These are phyloP conservation scores for Pseudocercospora ulei DNA, from an alignment of 2,329 filamentous ascomycete genomes.

Conservation along the genomic window DNA sequence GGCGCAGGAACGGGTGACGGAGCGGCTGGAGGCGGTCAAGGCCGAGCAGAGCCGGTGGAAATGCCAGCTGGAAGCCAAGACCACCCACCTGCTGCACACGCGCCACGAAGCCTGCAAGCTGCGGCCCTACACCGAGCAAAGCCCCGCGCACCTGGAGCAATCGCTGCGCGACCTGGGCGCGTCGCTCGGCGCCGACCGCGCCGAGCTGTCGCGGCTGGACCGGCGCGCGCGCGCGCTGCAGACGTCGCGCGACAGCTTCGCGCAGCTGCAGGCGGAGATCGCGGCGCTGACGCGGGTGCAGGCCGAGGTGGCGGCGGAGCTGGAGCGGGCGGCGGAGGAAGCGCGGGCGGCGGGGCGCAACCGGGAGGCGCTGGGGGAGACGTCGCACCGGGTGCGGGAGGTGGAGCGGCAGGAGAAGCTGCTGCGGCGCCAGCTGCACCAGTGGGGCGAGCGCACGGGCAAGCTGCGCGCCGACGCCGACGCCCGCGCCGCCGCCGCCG, in stretches of 20 bases:
- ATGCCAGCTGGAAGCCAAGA: constrained; percentile 59
- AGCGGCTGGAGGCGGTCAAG: constrained; percentile 73
- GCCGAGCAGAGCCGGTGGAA: constrained; percentile 69
- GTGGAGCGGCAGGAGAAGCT: constrained; percentile 81
- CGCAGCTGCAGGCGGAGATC: constrained; percentile 73
- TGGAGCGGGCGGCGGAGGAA: constrained; percentile 87
- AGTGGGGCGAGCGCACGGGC: constrained; percentile 79
- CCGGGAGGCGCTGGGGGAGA: constrained; percentile 75
- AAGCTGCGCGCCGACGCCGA: constrained; percentile 70
- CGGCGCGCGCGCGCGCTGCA: constrained; percentile 79
- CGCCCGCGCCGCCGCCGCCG: constrained; percentile 69
- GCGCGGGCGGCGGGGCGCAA: constrained; percentile 69
- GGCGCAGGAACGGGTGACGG: constrained; percentile 71
- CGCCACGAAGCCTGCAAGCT: constrained; percentile 82
- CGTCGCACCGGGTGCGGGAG: constrained; percentile 80
- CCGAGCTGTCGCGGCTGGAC: constrained; percentile 78
- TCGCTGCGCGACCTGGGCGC: constrained; percentile 72
- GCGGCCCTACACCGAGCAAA: constrained; percentile 83
- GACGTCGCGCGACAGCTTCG: constrained; percentile 83
- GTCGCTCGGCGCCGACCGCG: constrained; percentile 65
- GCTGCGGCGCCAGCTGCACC: constrained; percentile 70
- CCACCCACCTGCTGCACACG: constrained; percentile 57
- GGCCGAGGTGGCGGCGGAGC: constrained; percentile 73
- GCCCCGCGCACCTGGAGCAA: constrained; percentile 70
- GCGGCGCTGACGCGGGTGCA: constrained; percentile 79